Evolutionary conservation across 2,329 filamentous ascomycete genomes (phyloP).

Genomic region (Cordyceps cateniannulata): DNA sequence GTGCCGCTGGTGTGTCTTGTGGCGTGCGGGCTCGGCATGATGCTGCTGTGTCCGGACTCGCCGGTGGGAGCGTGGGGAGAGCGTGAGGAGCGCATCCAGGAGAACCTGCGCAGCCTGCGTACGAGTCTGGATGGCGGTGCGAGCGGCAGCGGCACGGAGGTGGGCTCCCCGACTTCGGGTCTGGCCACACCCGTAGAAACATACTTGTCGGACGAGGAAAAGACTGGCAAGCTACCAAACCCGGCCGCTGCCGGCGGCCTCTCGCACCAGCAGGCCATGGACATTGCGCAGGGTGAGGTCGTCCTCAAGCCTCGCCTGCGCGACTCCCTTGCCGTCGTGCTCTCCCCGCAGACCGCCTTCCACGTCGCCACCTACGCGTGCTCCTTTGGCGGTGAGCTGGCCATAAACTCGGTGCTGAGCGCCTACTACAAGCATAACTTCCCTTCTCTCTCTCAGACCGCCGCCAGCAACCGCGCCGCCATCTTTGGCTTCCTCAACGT

Average conservation of each 20-base stretch:
- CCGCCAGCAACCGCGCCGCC: conserved; percentile 55
- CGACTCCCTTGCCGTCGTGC: conserved; percentile 38
- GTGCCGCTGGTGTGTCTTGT: conserved; percentile 75
- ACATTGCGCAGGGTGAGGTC: conserved; percentile 46
- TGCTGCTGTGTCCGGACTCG: conserved; percentile 72
- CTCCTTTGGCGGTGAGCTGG: conserved; percentile 57
- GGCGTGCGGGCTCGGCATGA: conserved; percentile 57
- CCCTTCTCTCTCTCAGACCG: conserved; percentile 48
- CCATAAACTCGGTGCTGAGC: conserved; percentile 54
- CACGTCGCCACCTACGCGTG: conserved; percentile 53
- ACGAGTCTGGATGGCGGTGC: conserved; percentile 23
- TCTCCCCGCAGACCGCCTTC: conserved; percentile 49
- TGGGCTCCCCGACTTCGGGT: conserved; percentile 36
- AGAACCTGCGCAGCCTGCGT: conserved; percentile 43
- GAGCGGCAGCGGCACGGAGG: conserved; percentile 33
- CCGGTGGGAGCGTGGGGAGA: conserved; percentile 78
- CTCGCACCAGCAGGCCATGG: conserved; percentile 45
- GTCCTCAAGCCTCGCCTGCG: conserved; percentile 50
- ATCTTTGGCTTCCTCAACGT: conserved; percentile 74
- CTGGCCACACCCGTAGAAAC: neutral
- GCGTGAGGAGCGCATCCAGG: conserved; percentile 51
- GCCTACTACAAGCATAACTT: conserved; percentile 56
- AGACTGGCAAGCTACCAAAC: neutral
- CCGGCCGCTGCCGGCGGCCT: conserved; percentile 32
- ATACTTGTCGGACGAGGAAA: conserved; percentile 27